Conservation (phyloP, 2,329 filamentous ascomycete genomes). For the Huntiella savannae region DNA sequence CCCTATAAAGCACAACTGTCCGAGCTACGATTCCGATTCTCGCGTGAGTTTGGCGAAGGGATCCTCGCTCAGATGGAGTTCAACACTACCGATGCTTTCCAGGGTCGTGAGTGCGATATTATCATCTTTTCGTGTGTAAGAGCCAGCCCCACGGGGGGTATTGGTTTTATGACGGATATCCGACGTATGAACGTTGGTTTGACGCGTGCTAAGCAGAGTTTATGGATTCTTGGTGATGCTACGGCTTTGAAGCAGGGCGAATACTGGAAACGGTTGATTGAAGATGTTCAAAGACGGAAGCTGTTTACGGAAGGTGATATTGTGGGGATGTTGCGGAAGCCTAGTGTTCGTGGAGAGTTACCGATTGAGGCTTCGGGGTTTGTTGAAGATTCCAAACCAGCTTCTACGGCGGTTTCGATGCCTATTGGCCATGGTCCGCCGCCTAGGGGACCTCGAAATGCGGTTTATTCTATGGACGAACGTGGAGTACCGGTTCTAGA, state of each 20-base stretch:
- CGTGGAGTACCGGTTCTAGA: constrained; percentile 8
- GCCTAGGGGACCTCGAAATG: neutral
- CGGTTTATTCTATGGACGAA: constrained; percentile 10
- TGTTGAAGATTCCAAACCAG: neutral
- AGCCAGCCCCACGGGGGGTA: constrained; percentile 77
- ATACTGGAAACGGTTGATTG: constrained; percentile 76
- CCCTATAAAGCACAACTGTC: constrained; percentile 88
- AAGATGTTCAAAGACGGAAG: constrained; percentile 56
- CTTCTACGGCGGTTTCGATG: neutral
- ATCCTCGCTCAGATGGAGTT: constrained; percentile 78
- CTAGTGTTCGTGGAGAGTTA: constrained; percentile 20
- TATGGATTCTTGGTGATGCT: constrained; percentile 93
- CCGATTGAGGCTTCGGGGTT: constrained; percentile 12
- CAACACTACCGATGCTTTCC: constrained; percentile 96
- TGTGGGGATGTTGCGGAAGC: constrained; percentile 27
- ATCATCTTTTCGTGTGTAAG: constrained; percentile 98
- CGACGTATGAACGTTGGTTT: constrained; percentile 98
- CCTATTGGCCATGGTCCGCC: constrained; percentile 6
- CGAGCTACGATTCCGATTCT: constrained; percentile 60
- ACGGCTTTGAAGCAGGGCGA: constrained; percentile 68
- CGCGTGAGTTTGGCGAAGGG: constrained; percentile 47
- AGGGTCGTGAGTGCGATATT: constrained; percentile 89
- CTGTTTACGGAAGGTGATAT: constrained; percentile 55
- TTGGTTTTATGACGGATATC: constrained; percentile 96
- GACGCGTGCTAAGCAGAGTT: constrained; percentile 84